Percentiles rank a stretch among this genome's conserved stretches.
Evolutionary conservation across 306 rosid genomes (phyloP).

Genomic region (Psophocarpus tetragonolobus): DNA sequence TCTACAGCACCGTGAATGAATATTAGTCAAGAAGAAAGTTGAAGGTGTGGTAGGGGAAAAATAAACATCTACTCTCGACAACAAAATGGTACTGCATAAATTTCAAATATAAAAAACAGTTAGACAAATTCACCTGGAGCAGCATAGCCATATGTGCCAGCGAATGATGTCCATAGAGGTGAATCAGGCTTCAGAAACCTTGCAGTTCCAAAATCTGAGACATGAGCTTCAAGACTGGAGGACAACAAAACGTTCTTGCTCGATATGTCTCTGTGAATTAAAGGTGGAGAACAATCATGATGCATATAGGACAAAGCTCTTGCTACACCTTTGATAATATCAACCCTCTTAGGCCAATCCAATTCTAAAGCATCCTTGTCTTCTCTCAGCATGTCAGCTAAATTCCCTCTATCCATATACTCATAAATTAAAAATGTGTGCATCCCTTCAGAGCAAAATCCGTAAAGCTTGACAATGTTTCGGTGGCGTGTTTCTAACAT

Average conservation of each 20-base stretch:
- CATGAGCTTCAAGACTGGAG: conserved; percentile 32
- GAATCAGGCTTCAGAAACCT: conserved; percentile 46
- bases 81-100: background rate
- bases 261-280: conserved; percentile 54
- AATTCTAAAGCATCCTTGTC: conserved; percentile 38
- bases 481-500: conserved; percentile 47
- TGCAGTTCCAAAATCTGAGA: conserved; percentile 57
- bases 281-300: conserved; percentile 36
- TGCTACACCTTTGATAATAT: conserved; percentile 45
- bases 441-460: conserved; percentile 46
- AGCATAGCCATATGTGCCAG: conserved; percentile 51
- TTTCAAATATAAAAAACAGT: background rate
- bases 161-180: conserved; percentile 46
- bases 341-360: conserved; percentile 45
- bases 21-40: background rate
- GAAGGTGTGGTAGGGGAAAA: background rate
- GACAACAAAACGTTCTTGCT: conserved; percentile 45
- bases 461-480: conserved; percentile 54
- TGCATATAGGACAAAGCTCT: conserved; percentile 43
- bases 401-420: conserved; percentile 49
- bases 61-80: background rate
- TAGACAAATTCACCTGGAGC: conserved; percentile 44
- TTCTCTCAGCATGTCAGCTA: conserved; percentile 25
- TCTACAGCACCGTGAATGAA: conserved; percentile 28
- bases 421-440: conserved; percentile 50